phyloP scores from a whole-genome alignment of 306 rosid genomes.

The Vigna radiata region DNA sequence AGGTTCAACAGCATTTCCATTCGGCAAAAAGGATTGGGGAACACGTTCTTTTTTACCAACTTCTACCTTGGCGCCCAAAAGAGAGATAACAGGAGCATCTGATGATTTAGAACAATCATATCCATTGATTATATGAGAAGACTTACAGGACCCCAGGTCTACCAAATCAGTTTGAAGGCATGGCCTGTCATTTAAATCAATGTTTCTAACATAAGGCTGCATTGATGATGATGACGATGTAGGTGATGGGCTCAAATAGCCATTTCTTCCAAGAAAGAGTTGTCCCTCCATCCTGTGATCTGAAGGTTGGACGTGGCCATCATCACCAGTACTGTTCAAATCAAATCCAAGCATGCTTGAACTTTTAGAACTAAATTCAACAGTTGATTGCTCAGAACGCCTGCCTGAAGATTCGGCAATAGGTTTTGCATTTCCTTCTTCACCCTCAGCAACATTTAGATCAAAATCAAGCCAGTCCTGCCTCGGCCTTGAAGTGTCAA shows the following conservation, averaged over 20 bases:
- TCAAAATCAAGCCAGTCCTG: conserved; percentile 76
- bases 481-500: conserved; percentile 80
- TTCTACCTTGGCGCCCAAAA: conserved; percentile 88
- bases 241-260: conserved; percentile 78
- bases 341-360: conserved; percentile 77
- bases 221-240: conserved; percentile 85
- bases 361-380: conserved; percentile 69
- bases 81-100: conserved; percentile 82
- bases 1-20: conserved; percentile 73
- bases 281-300: conserved; percentile 66
- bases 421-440: conserved; percentile 67
- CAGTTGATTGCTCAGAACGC: conserved; percentile 75
- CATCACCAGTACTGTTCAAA: conserved; percentile 78
- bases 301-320: conserved; percentile 61
- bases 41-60: conserved; percentile 62
- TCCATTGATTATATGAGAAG: conserved; percentile 45
- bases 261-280: conserved; percentile 56
- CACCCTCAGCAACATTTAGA: conserved; percentile 78
- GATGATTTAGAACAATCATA: conserved; percentile 52
- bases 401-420: conserved; percentile 61
- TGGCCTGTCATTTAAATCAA: conserved; percentile 95
- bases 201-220: conserved; percentile 85
- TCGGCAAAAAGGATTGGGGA: conserved; percentile 59
- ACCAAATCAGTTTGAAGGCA: conserved; percentile 64
- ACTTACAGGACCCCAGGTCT: conserved; percentile 60